These are phyloP conservation scores for Suhomyces chickasaworum DNA, from an alignment of 1,139 yeast genomes.

Conservation along the genomic window DNA sequence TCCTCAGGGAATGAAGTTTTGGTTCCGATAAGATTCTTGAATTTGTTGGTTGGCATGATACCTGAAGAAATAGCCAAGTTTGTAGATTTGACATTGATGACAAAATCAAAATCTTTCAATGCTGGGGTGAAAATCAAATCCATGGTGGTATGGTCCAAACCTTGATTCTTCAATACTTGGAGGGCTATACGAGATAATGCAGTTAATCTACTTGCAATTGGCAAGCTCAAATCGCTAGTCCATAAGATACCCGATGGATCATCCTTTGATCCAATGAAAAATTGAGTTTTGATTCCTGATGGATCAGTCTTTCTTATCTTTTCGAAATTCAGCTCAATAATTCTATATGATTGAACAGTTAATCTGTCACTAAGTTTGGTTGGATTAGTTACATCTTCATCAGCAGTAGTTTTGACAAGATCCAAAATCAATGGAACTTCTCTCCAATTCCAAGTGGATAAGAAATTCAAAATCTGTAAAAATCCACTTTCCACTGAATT, in stretches of 20 bases:
- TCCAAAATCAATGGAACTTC: slow-evolving; percentile 83
- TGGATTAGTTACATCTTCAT: slow-evolving; percentile 20
- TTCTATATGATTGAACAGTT: slow-evolving; percentile 61
- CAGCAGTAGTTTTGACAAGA: slow-evolving; percentile 52
- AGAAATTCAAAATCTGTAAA: slow-evolving; percentile 66
- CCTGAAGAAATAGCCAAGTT: slow-evolving; percentile 55
- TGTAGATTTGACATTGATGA: slow-evolving; percentile 55
- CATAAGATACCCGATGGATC: slow-evolving; percentile 85
- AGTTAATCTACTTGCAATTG: slow-evolving; percentile 84
- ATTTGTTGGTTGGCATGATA: slow-evolving; percentile 53
- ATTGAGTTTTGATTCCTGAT: slow-evolving; percentile 72
- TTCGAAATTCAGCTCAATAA: slow-evolving; percentile 63
- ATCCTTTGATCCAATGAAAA: slow-evolving; percentile 77
- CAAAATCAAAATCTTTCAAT: slow-evolving; percentile 79
- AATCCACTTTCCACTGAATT: slow-evolving; percentile 81
- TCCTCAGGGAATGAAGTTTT: slow-evolving; percentile 48
- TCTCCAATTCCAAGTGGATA: slow-evolving; percentile 92
- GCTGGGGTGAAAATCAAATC: slow-evolving; percentile 76
- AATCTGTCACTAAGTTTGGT: slow-evolving; percentile 61
- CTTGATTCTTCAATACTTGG: slow-evolving; percentile 49
- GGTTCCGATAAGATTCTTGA: slow-evolving; percentile 62
- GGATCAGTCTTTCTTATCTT: slow-evolving; percentile 78
- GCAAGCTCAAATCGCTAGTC: slow-evolving; percentile 70
- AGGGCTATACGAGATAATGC: slow-evolving; percentile 81
- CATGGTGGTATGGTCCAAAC: slow-evolving; percentile 48